A percentile compares a stretch with the other conserved stretches of the same genome.
Conservation (phyloP, 257 asterid genomes). For the Nicotiana tabacum region DNA sequence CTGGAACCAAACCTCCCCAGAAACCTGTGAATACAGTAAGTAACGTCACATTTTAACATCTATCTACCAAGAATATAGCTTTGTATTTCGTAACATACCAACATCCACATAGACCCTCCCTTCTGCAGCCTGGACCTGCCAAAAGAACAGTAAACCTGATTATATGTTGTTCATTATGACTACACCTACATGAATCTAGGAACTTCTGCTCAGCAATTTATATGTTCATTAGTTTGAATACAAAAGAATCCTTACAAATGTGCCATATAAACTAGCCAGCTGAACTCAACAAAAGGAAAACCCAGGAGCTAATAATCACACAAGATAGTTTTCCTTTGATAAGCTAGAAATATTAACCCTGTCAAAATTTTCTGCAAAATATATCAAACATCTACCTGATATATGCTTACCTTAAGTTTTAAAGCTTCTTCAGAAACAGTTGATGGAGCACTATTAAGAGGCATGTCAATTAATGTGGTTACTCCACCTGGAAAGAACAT, state of each 20-base stretch:
- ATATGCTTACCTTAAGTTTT: conserved; percentile 59
- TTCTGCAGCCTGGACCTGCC: conserved; percentile 68
- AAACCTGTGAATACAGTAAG: conserved; percentile 50
- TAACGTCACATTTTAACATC: neutral
- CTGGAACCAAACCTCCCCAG: conserved; percentile 99
- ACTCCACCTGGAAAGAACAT: conserved; percentile 64
- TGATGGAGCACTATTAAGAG: conserved; percentile 80
- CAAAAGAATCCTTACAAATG: neutral
- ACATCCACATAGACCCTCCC: conserved; percentile 88
- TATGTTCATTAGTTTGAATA: neutral
- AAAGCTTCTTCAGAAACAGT: conserved; percentile 86
- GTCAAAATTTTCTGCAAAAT: neutral
- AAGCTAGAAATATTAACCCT: conserved; percentile 1
- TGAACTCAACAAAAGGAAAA: neutral
- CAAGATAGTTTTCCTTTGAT: neutral
- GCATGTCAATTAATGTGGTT: conserved; percentile 95
- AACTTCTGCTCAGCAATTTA: neutral
- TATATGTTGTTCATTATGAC: neutral
- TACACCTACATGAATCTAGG: neutral
- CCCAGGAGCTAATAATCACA: neutral
- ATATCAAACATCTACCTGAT: neutral
- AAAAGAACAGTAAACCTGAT: conserved; percentile 1
- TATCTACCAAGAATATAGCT: neutral
- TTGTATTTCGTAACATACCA: conserved; percentile 42
- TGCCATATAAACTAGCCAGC: neutral